These are phyloP conservation scores for Erysimum pusillum DNA, from an alignment of 441 rosid genomes.

Conservation along the genomic window DNA sequence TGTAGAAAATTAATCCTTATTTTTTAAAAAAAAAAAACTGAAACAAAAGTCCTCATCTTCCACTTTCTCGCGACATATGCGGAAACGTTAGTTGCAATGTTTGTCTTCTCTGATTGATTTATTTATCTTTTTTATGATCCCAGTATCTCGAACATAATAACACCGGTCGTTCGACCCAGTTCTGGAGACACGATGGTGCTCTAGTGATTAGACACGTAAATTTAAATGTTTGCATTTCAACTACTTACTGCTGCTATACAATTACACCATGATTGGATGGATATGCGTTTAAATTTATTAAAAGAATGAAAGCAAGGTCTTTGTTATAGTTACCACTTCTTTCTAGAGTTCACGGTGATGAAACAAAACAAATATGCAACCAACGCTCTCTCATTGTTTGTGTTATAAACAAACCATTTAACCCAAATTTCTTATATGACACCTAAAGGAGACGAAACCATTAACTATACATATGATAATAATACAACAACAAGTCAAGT, in stretches of 20 bases:
- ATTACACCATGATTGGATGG: neutral
- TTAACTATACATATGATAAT: constrained; percentile 26
- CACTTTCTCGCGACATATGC: constrained; percentile 3
- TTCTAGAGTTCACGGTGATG: neutral
- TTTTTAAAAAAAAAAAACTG: neutral
- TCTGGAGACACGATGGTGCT: too few relatives aligned
- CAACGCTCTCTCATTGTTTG: constrained; percentile 8
- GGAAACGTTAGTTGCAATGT: neutral
- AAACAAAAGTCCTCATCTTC: neutral
- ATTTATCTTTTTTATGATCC: neutral
- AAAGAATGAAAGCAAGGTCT: neutral
- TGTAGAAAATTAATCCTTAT: neutral
- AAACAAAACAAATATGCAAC: constrained; percentile 15
- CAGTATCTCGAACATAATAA: neutral
- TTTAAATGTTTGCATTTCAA: neutral
- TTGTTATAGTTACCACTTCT: neutral
- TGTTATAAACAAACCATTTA: constrained; percentile 28
- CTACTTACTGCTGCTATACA: neutral
- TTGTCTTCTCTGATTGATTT: constrained; percentile 18
- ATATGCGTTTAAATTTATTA: neutral
- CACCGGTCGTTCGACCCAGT: neutral
- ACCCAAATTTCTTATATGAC: constrained; percentile 24
- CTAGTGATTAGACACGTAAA: too few relatives aligned
- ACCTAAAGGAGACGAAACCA: constrained; percentile 20
- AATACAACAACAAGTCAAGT: neutral